Conservation (phyloP, 2,329 filamentous ascomycete species). For the Arthrobotrys iridis region DNA sequence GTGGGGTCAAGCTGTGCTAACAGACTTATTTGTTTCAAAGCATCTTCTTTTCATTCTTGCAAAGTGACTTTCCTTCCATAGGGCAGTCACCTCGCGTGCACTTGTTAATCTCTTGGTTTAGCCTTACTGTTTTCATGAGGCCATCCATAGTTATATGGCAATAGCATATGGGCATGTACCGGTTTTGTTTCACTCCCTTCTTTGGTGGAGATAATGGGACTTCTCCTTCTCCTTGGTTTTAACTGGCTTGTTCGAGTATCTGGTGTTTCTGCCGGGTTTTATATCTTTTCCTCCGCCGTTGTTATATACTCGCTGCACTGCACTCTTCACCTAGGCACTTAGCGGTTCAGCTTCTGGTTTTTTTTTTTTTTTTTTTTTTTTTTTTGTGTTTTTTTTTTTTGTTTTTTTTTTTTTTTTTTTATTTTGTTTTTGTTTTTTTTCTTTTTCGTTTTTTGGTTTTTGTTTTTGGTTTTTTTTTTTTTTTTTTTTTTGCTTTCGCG, state of each 20-base stretch:
- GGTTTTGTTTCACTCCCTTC: too few relatives aligned
- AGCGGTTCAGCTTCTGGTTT: slow-evolving; percentile 1
- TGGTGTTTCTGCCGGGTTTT: slow-evolving; percentile 12
- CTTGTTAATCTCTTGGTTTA: not conserved
- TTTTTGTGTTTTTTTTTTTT: not conserved
- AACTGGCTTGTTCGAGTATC: slow-evolving; percentile 12
- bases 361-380: slow-evolving; percentile 8
- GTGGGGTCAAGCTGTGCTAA: slow-evolving; percentile 50
- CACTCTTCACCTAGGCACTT: slow-evolving; percentile 18
- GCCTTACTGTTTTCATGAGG: not conserved
- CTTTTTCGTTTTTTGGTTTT: not conserved
- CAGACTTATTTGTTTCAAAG: not conserved
- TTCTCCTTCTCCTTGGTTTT: not conserved
- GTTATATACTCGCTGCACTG: not conserved
- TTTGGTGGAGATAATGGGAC: not conserved
- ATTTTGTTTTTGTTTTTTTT: not conserved
- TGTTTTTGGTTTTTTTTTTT: not conserved
- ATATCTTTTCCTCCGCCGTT: not conserved
- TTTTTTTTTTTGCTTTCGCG: slow-evolving; percentile 1
- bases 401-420: not conserved
- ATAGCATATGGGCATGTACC: not conserved
- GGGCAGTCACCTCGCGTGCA: not conserved
- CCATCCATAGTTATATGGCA: not conserved
- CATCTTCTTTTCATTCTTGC: not conserved
- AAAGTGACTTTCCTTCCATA: not conserved